Evolutionary conservation across 192 early-diverging fungal species (phyloP).

Genomic region (Mortierella claussenii): DNA sequence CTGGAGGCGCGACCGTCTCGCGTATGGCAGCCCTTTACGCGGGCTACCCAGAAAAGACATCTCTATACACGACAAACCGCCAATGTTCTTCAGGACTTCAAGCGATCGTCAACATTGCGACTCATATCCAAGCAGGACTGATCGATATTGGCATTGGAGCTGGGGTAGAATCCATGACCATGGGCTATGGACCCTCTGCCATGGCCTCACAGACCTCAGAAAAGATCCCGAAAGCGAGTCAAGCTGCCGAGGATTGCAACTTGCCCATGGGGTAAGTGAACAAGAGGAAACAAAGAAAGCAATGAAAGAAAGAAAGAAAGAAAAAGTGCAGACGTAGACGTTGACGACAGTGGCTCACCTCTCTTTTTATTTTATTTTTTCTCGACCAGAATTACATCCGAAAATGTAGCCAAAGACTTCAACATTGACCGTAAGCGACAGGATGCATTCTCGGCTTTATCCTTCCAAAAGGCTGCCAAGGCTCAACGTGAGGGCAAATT

Average conservation of each 20-base stretch:
- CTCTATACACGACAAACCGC: constrained; percentile 89
- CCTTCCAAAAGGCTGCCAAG: constrained; percentile 81
- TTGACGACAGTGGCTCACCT: not conserved
- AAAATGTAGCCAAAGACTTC: constrained; percentile 95
- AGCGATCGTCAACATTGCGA: constrained; percentile 84
- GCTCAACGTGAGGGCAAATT: constrained; percentile 93
- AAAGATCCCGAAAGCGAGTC: constrained; percentile 69
- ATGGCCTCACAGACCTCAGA: constrained; percentile 77
- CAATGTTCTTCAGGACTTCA: constrained; percentile 93
- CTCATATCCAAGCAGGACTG: constrained; percentile 82
- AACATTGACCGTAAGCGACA: constrained; percentile 84
- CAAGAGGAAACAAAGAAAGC: not conserved
- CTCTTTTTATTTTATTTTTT: not conserved
- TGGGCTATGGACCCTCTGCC: constrained; percentile 82
- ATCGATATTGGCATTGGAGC: constrained; percentile 92
- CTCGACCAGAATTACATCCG: constrained; percentile 77
- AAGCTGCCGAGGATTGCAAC: constrained; percentile 79
- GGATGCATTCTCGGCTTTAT: constrained; percentile 88
- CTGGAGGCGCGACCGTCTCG: constrained; percentile 86
- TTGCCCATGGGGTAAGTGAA: constrained; percentile 78
- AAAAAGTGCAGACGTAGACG: not conserved
- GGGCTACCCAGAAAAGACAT: constrained; percentile 82
- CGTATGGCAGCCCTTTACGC: constrained; percentile 90
- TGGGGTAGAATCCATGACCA: constrained; percentile 93
- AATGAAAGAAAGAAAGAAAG: not conserved